Base-by-base conservation (phyloP, 768 basidiomycete species). In the Lentinula raphanica region DNA sequence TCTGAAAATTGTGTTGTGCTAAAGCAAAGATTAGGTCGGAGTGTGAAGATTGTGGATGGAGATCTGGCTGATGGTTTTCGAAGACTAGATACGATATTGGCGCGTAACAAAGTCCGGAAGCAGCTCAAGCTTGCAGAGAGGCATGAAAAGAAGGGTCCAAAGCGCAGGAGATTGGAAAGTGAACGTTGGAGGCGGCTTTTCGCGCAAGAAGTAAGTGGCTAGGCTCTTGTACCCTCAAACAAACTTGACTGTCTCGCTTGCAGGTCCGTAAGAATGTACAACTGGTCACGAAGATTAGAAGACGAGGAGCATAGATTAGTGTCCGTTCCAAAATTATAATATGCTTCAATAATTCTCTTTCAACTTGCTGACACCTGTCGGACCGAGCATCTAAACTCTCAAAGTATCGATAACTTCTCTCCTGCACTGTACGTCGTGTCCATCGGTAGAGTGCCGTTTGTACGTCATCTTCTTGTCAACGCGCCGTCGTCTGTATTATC, bases 191-290 rank as follows among this genome's bases (percentile, higher is more conserved):
- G 88, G 68, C 85, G 78, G 65, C 83, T 79, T 59, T 94, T 93
- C 71, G 86, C 90, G 49, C 76, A 90, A 64, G 87, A 90, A 80
- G 91, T 84, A 73, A 62, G 83, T 66, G 42, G 60, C 42, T 46
- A 59, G 58, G 51, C 49, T 56, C 31, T 42, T 44, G 35, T 56
- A 66, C 31, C 17, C 13, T n/a, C 40, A 63, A 49, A 59, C 50
- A 45, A 42, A 53, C 63, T 59, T 58, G 59, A 58, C n/a, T n/a
- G n/a, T n/a, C n/a, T 54, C 62, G 32, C 21, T 58, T 62, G n/a
- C 65, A 93, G 91, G 90, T 93, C 60, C 83, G 91, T 70, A 83
- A 83, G 75, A 92, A 89, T 74, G 88, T 92, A 36, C 82, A 88
- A 66, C 73, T 93, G 32, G 91, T 92, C 62, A 80, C 81, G 60